Base-by-base conservation (phyloP, 2,329 filamentous ascomycete genomes). In the Fusarium compactum region DNA sequence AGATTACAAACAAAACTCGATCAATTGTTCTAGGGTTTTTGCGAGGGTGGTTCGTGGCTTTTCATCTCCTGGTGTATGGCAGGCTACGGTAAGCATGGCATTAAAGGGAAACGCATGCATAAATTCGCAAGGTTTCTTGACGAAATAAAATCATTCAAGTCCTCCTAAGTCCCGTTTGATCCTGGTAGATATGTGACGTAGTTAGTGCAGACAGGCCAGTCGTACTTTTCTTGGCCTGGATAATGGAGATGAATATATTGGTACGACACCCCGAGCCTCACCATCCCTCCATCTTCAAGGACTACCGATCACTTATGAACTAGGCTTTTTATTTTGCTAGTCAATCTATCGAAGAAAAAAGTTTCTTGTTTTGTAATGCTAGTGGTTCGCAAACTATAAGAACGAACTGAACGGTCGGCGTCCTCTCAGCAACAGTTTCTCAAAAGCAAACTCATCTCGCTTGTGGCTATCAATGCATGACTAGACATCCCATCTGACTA, bases 61-160 rank as follows among this genome's bases (percentile, higher is more conserved):
- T 79, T 80, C 76, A 79, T 80, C 75, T 77, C 74, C 73, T 75
- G 77, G 78, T 79, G 78, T 80, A 80, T 77, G 77, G 76, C 75
- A 79, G 78, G 78, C 77, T 79, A 76, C 78, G 74, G 77, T 75
- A 72, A 78, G 76, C 79, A 81, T 79, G 78, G 78, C 78, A 80
- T 80, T 77, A 76, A 75, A 78, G 76, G 76, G 78, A 77, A 79
- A 78, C 76, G 74, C 77, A 77, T 80, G 76, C 76, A 79, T 76
- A 76, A 76, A 73, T 76, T 77, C 74, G 73, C 78, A 75, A 78
- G 77, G 72, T 70, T 76, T 76, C 76, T 78, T 80, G 78, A 78
- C 75, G 77, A 78, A 80, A 77, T 76, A 76, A 78, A 80, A 77
- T 76, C 72, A 78, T 78, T 76, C 72, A 77, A 76, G 73, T 75